Conservation (phyloP, 768 basidiomycete genomes). For the Auricularia heimuer region DNA sequence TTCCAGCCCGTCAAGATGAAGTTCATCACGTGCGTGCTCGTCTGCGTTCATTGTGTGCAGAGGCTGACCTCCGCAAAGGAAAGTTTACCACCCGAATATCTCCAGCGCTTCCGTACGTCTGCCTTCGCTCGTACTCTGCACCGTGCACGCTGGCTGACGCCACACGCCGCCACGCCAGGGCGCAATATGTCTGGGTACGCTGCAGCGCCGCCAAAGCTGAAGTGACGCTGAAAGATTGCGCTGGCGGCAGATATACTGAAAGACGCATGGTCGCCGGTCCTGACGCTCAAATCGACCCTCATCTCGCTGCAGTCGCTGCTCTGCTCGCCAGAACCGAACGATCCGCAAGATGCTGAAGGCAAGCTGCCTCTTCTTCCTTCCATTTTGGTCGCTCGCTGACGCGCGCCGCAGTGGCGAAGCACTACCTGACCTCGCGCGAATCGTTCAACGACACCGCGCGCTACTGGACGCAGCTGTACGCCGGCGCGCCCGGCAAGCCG, state of each 20-base stretch:
- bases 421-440: conserved; percentile 78
- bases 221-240: neutral
- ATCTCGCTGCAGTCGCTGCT: conserved; percentile 90
- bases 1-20: conserved; percentile 98
- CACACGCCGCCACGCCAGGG: conserved; percentile 27
- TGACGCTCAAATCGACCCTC: conserved; percentile 91
- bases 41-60: neutral
- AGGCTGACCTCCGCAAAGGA: conserved; percentile 21
- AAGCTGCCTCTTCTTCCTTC: neutral
- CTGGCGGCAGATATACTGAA: conserved; percentile 30
- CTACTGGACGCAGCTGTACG: conserved; percentile 92
- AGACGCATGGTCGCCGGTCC: conserved; percentile 92
- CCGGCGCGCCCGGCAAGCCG: conserved; percentile 46
- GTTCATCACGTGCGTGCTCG: conserved; percentile 62
- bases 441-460: conserved; percentile 88
- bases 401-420: conserved; percentile 66
- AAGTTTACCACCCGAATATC: conserved; percentile 93
- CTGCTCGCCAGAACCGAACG: conserved; percentile 89
- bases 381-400: neutral
- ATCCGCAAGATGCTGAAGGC: conserved; percentile 90
- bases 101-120: conserved; percentile 59
- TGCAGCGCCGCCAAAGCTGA: neutral
- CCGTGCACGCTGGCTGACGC: neutral
- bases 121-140: neutral
- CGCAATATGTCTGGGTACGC: conserved; percentile 85